Percentiles rank a stretch among this genome's conserved stretches.
Conservation (phyloP, 2,329 filamentous ascomycete species). For the Verticillium nubilum region DNA sequence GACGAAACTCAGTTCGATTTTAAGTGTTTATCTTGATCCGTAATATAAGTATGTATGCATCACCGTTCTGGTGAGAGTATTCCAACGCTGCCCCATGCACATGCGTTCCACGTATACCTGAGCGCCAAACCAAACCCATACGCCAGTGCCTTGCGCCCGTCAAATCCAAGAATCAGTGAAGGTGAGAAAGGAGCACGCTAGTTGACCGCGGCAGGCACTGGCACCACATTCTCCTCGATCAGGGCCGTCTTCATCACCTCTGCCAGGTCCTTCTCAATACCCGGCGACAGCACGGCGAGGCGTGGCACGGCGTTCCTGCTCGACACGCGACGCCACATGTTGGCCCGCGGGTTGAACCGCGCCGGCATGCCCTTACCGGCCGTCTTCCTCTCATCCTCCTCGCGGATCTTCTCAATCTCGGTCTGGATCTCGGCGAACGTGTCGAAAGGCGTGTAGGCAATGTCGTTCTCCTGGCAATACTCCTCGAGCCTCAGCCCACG, state of each 20-base stretch:
- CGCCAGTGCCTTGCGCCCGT: background rate
- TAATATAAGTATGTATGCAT: background rate
- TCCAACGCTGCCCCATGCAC: background rate
- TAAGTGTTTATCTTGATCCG: background rate
- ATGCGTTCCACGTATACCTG: background rate
- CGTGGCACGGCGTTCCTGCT: slow-evolving; percentile 47
- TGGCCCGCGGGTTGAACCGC: slow-evolving; percentile 62
- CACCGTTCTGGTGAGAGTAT: background rate
- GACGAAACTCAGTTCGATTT: background rate
- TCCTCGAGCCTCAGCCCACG: slow-evolving; percentile 60
- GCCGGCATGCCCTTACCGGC: slow-evolving; percentile 52
- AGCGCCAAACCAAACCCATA: background rate
- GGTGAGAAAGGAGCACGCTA: background rate
- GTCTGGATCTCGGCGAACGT: slow-evolving; percentile 61
- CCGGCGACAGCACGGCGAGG: slow-evolving; percentile 29
- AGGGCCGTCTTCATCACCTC: slow-evolving; percentile 36
- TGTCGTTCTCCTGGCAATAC: slow-evolving; percentile 57
- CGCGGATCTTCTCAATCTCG: slow-evolving; percentile 51
- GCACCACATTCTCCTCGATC: slow-evolving; percentile 12
- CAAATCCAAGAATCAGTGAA: background rate
- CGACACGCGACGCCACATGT: slow-evolving; percentile 60
- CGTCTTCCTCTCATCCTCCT: slow-evolving; percentile 56
- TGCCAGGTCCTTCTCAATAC: slow-evolving; percentile 55
- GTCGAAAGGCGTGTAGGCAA: slow-evolving; percentile 57
- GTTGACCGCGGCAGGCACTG: background rate